Conservation (phyloP, 2,329 filamentous ascomycete species). For the Pochonia chlamydosporia region DNA sequence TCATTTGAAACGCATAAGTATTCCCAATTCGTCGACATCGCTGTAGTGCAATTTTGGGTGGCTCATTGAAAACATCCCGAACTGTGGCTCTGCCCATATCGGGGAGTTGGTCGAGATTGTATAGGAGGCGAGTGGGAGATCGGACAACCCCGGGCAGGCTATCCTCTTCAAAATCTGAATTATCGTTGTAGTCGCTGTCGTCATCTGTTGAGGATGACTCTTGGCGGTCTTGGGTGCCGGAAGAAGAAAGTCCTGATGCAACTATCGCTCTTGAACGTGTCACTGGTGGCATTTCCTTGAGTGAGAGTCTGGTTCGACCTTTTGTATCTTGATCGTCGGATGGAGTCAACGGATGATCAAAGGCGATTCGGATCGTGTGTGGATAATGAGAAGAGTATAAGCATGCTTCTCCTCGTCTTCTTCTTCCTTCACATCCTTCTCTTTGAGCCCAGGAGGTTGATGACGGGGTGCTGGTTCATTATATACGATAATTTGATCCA, state of each 20-base stretch:
- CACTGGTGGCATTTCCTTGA: conserved; percentile 22
- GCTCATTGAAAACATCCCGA: conserved; percentile 39
- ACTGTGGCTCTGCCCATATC: conserved; percentile 31
- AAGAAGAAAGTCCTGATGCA: conserved; percentile 7
- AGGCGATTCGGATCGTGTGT: no score
- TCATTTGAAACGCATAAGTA: conserved; percentile 51
- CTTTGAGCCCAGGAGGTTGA: no score
- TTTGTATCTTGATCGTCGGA: no score
- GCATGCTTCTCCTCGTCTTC: no score
- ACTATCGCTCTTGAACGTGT: conserved; percentile 12
- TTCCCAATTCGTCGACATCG: conserved; percentile 41
- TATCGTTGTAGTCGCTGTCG: conserved; percentile 19
- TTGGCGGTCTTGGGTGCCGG: conserved; percentile 7
- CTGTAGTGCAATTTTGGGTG: conserved; percentile 44
- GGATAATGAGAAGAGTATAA: no score
- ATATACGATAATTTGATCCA: no score
- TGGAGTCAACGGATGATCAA: no score
- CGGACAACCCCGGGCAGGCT: conserved; percentile 23
- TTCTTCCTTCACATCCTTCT: no score
- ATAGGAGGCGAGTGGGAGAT: conserved; percentile 15
- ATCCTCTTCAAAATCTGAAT: conserved; percentile 29
- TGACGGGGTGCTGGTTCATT: no score
- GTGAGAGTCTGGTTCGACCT: conserved; percentile 19
- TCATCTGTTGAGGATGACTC: conserved; percentile 21
- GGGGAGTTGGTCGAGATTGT: conserved; percentile 29